Evolutionary conservation across 208 protist species (phyloP), one percentile per base, ranked within the genome.

Genomic region (Acanthamoeba sp.): DNA sequence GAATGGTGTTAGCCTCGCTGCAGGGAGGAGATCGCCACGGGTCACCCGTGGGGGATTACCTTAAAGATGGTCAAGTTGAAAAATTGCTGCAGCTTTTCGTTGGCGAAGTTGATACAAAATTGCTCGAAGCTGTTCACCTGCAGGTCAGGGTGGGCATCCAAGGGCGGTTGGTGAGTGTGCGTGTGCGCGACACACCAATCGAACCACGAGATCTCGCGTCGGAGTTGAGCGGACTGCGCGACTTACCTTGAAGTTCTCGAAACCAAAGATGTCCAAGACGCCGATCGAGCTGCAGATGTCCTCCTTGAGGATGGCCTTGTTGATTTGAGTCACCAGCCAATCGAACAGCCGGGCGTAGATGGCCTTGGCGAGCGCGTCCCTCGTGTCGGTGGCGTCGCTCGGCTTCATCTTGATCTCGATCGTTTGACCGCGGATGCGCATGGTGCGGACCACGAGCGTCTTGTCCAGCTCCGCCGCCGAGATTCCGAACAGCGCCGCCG

Each of bases 181-280:
- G n/a, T n/a, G n/a, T n/a, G n/a, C n/a, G n/a, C n/a, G n/a, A n/a
- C n/a, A n/a, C n/a, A n/a, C n/a, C n/a, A n/a, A n/a, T n/a, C n/a
- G n/a, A n/a, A n/a, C n/a, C n/a, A n/a, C n/a, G n/a, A n/a, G n/a
- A n/a, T n/a, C n/a, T n/a, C n/a, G n/a, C n/a, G n/a, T n/a, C n/a
- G n/a, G n/a, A 73, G 48, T 55, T 55, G 48, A 93, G n/a, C n/a
- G n/a, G 2, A 16, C 4, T 69, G n/a, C 0, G 22, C 12, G n/a
- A 69, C 36, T 42, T 29, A 94, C 82, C 40, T 97, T 95, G 95
- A 99, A 99, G 88, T 97, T 97, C 95, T 99, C 98, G 95, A 99
- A 99, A 85, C 98, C 98, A 73, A 98, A 98, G 87, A 99, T 99
- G 96, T 99, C 98, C 16, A 99, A 95, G 32, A 99, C 94, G 84